Evolutionary conservation across 2,329 filamentous ascomycete species (phyloP).

Genomic region (Diaporthe batatas): DNA sequence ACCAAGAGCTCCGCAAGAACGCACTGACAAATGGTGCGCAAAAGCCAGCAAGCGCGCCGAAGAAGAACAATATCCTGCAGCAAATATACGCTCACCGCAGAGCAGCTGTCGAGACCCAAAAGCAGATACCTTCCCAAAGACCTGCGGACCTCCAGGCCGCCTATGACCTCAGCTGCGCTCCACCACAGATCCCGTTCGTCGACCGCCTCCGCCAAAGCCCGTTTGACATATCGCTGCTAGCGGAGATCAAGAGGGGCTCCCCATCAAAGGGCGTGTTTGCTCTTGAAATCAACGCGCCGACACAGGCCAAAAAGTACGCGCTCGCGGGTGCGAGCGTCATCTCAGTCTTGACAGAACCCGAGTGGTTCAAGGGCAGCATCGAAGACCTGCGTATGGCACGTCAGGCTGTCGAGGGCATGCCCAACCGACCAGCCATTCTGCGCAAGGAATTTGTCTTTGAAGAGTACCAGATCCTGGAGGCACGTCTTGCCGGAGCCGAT

Average conservation of each 20-base stretch:
- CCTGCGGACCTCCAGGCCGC: constrained; percentile 86
- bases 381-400: constrained; percentile 91
- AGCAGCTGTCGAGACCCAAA: constrained; percentile 82
- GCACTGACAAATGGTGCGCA: constrained; percentile 46
- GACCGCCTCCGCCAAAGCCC: constrained; percentile 84
- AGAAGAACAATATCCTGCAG: constrained; percentile 86
- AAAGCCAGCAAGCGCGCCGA: constrained; percentile 17
- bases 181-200: constrained; percentile 85
- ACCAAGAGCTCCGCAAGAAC: constrained; percentile 69
- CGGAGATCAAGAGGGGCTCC: constrained; percentile 96
- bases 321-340: constrained; percentile 96
- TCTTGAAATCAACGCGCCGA: constrained; percentile 86
- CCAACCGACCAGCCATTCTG: constrained; percentile 90
- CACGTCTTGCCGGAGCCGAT: constrained; percentile 91
- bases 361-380: constrained; percentile 99
- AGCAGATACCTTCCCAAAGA: constrained; percentile 85
- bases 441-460: constrained; percentile 99
- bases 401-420: constrained; percentile 89
- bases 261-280: constrained; percentile 97
- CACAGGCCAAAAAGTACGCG: constrained; percentile 92
- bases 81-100: constrained; percentile 89
- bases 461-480: constrained; percentile 97
- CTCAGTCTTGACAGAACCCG: constrained; percentile 96
- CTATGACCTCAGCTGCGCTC: constrained; percentile 86
- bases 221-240: constrained; percentile 93